A percentile compares a stretch with the other conserved stretches of the same genome.
Conservation (phyloP, 352 stramenopile genomes). For the Phytophthora capsici region DNA sequence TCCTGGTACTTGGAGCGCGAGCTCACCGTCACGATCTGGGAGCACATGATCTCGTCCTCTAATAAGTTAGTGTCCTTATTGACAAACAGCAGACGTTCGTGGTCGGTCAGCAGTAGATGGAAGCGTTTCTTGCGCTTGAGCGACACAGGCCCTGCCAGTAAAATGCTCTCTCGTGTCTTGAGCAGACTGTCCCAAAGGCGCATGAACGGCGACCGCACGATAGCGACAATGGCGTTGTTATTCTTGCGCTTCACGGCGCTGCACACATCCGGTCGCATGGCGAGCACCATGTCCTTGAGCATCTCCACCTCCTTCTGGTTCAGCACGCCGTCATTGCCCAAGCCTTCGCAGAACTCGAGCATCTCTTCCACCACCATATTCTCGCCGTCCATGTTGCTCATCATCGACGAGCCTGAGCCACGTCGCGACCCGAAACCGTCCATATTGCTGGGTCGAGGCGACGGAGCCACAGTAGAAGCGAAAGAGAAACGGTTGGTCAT, state of each 20-base stretch:
- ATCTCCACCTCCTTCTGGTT: slow-evolving; percentile 72
- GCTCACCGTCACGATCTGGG: slow-evolving; percentile 87
- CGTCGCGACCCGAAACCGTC: slow-evolving; percentile 45
- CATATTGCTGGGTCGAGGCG: slow-evolving; percentile 47
- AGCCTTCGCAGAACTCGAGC: slow-evolving; percentile 83
- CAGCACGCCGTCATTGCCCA: slow-evolving; percentile 59
- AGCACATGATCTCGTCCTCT: slow-evolving; percentile 90
- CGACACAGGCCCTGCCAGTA: slow-evolving; percentile 80
- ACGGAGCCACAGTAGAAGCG: slow-evolving; percentile 70
- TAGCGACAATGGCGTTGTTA: slow-evolving; percentile 81
- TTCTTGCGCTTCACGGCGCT: slow-evolving; percentile 82
- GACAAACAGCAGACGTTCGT: slow-evolving; percentile 86
- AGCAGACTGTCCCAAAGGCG: slow-evolving; percentile 83
- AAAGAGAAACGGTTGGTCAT: slow-evolving; percentile 79
- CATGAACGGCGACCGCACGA: slow-evolving; percentile 85
- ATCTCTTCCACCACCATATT: slow-evolving; percentile 82
- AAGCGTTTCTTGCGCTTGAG: slow-evolving; percentile 88
- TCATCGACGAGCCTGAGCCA: slow-evolving; percentile 49
- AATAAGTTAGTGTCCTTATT: slow-evolving; percentile 91
- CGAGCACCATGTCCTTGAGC: slow-evolving; percentile 80
- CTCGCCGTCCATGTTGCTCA: slow-evolving; percentile 63
- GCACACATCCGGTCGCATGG: slow-evolving; percentile 78
- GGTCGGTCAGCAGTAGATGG: slow-evolving; percentile 83
- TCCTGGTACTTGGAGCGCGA: slow-evolving; percentile 81
- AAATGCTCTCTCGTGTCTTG: slow-evolving; percentile 84